Base-by-base conservation (phyloP, 352 stramenopile genomes). In the Phytophthora crassamura region DNA sequence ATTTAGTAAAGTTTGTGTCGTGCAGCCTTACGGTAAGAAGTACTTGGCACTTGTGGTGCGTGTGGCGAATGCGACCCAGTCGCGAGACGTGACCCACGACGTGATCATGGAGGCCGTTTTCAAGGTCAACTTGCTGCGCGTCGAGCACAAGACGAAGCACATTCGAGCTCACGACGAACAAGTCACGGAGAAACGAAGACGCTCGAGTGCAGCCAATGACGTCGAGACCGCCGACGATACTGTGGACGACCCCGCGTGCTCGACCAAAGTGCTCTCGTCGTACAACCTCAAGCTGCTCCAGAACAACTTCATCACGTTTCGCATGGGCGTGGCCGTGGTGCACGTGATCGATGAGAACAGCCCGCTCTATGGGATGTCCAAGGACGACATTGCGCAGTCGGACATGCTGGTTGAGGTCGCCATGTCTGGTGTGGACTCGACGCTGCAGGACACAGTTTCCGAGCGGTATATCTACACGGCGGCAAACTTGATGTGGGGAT, bases 291-390 rank as follows among this genome's bases (percentile, higher is more conserved):
- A 88, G 52, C 63, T 95, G 22, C 35, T 90, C 56, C 86, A 93
- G 36, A 88, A 90, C 65, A 93, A 93, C 39, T 95, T 93, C 36
- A 92, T 95, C 56, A 93, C 86, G 34, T 93, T 95, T 51, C 86
- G 86, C 25, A 91, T 95, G 80, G 84, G 83, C 35, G 68, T 95
- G 16, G 84, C 86, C 4, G 80, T 92, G 7, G 84, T 95, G 33
- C 86, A 95, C 32, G 64, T 95, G 16, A 91, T 95, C 45, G 80
- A 91, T 41, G 82, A 82, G 46, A 73, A 74, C 33, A 91, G 80
- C 49, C 87, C 84, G 18, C 58, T 95, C 12, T 90, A 75, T 25
- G 77, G 80, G 1, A 78, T 93, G 66, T 90, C 55, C 0, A 72
- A 89, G 54, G 65, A 59, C 18, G 82, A 91, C 11, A 74, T 94